Evolutionary conservation across 75 land plant species (phyloP).

Genomic region (Cupressus sempervirens): DNA sequence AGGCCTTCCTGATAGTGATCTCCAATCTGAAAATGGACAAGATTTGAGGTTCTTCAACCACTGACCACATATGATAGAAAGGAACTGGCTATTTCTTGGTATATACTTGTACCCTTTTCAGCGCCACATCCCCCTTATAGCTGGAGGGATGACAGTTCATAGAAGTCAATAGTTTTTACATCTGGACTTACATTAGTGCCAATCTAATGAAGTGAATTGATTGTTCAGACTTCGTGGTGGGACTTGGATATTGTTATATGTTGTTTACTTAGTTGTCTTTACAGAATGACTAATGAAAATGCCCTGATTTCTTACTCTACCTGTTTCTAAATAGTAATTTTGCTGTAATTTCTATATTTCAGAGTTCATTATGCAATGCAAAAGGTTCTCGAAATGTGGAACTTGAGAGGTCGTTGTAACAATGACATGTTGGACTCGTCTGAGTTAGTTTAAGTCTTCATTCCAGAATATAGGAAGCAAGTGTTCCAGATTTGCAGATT

Average conservation of each 20-base stretch:
- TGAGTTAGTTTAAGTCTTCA: background rate
- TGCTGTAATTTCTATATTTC: constrained; percentile 6
- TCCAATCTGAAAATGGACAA: background rate
- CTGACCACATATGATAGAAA: background rate
- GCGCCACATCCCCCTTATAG: background rate
- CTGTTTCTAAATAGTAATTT: background rate
- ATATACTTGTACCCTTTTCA: background rate
- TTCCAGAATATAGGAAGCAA: background rate
- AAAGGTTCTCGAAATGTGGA: constrained; percentile 22
- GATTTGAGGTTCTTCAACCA: background rate
- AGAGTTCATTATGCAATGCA: constrained; percentile 37
- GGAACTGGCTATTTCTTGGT: background rate
- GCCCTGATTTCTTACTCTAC: background rate
- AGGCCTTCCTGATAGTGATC: background rate
- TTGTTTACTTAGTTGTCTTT: background rate
- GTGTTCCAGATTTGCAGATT: background rate
- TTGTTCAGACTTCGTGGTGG: background rate
- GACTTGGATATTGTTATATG: background rate
- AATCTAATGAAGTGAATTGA: background rate
- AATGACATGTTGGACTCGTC: constrained; percentile 4
- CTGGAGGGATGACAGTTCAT: background rate
- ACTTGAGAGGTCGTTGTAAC: background rate
- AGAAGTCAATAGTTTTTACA: background rate
- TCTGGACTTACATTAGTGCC: background rate
- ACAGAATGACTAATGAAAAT: background rate